Percentiles rank a stretch among this genome's conserved stretches.
Evolutionary conservation across 805 yeast genomes (phyloP).

Genomic region (Starmera caribaea): DNA sequence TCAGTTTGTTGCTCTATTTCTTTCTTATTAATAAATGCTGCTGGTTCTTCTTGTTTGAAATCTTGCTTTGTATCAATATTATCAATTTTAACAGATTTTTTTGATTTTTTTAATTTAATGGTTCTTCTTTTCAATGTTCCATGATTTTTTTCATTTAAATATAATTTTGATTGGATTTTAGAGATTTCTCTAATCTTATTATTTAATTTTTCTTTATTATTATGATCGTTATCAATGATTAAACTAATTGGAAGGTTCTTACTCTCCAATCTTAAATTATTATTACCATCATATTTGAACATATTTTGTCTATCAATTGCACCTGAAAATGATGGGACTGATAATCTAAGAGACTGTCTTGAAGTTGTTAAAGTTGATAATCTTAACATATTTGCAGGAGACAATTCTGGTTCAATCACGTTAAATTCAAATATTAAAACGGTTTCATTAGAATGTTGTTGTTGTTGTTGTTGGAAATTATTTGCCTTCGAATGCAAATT

Average conservation of each 20-base stretch:
- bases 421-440: slow-evolving; percentile 41
- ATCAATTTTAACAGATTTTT: too few species aligned
- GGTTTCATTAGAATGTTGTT: slow-evolving; percentile 14
- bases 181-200: slow-evolving; percentile 15
- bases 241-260: slow-evolving; percentile 17
- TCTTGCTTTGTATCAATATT: too few species aligned
- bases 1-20: too few species aligned
- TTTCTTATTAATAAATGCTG: too few species aligned
- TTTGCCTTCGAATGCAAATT: slow-evolving; percentile 18
- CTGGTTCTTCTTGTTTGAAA: too few species aligned
- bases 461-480: too few species aligned
- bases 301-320: slow-evolving; percentile 43
- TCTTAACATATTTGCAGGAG: slow-evolving; percentile 58
- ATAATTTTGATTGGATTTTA: slow-evolving; percentile 17
- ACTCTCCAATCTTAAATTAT: slow-evolving; percentile 5
- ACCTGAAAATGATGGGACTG: slow-evolving; percentile 47
- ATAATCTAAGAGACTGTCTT: slow-evolving; percentile 71
- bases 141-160: slow-evolving; percentile 14
- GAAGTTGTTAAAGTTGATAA: slow-evolving; percentile 61
- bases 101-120: slow-evolving; percentile 9
- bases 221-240: slow-evolving; percentile 4
- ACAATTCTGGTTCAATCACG: slow-evolving; percentile 49
- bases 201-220: slow-evolving; percentile 5
- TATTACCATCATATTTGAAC: slow-evolving; percentile 11
- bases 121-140: slow-evolving; percentile 11